A percentile compares a stretch with the other conserved stretches of the same genome.
These are phyloP conservation scores for Calonectria honghensis DNA, from an alignment of 2,329 filamentous ascomycete species.

Conservation along the genomic window DNA sequence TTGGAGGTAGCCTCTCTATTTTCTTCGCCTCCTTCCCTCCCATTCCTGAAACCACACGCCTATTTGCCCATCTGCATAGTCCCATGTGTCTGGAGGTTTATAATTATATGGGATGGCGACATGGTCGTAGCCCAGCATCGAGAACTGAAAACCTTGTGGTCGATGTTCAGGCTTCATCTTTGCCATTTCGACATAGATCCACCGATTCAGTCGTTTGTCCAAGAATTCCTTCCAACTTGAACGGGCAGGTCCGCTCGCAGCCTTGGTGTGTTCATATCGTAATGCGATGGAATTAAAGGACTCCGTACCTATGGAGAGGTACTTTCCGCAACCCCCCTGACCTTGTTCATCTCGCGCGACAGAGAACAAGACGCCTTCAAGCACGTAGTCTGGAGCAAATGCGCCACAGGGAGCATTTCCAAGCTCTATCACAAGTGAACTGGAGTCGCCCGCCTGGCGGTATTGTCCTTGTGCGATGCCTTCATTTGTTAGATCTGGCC, in stretches of 20 bases:
- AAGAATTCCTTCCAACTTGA: neutral
- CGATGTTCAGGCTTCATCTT: neutral
- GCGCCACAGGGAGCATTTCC: neutral
- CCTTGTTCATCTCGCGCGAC: neutral
- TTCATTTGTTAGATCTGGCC: neutral
- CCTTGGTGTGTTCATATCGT: neutral
- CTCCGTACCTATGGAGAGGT: neutral
- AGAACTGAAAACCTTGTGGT: too few species aligned
- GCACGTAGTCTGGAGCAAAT: neutral
- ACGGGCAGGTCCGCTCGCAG: neutral
- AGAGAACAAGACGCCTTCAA: neutral
- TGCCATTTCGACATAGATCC: neutral
- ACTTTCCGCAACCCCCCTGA: neutral
- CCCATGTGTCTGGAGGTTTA: neutral
- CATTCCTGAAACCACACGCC: neutral
- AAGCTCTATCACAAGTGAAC: neutral
- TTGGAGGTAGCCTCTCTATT: neutral
- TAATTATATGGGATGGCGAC: neutral
- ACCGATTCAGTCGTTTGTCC: neutral
- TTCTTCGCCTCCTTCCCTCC: neutral
- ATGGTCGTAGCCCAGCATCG: neutral
- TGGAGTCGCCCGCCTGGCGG: neutral
- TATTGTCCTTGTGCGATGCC: neutral
- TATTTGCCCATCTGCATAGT: neutral
- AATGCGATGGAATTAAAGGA: neutral